Evolutionary conservation across 495 filamentous ascomycete genomes (phyloP), one percentile per base, ranked within the genome.

Genomic region (Xylaria flabelliformis): DNA sequence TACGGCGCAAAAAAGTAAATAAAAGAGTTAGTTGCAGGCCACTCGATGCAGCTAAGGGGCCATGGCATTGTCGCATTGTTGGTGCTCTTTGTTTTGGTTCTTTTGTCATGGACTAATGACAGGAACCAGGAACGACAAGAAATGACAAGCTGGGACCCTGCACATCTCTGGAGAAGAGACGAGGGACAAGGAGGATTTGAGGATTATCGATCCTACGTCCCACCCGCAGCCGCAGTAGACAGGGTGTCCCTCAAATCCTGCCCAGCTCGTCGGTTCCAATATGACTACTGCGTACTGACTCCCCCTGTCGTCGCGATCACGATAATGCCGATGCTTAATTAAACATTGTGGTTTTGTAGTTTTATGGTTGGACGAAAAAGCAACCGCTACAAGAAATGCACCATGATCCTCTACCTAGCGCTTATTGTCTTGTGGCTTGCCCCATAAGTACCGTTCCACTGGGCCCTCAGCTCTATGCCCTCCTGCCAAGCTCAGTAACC

Each of bases 401-500:
- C 9, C 32, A 39, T 39, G 3, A 32, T 19, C 17, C 13, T 19
- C 24, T 66, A 66, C 4, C 24, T 66, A 66, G 64, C 32, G 64
- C 64, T 66, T 66, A 66, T 41, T 24, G 10, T 50, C 24, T 51
- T 36, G 42, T 32, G 7, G 26, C 24, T 32, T 51, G 64, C 46
- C 64, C 64, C 64, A 53, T 66, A 50, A 32, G 46, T 36, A 39
- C 44, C 64, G 29, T 53, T 8, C 26, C 64, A 46, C 24, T 9
- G 26, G 46, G 64, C 44, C 44, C 32, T 39, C 17, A 53, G 32
- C 62, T 66, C 93, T 64, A 79, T 90, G 72, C 91, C 74, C 90
- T 15, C 91, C 91, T 12, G 76, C 83, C 64, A 88, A 86, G 72
- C 89, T 83, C 71, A 82, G 55, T 19, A 15, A 19, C 55, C 29